Evolutionary conservation across 2,329 filamentous ascomycete species (phyloP).

Genomic region (Verticillium dahliae): DNA sequence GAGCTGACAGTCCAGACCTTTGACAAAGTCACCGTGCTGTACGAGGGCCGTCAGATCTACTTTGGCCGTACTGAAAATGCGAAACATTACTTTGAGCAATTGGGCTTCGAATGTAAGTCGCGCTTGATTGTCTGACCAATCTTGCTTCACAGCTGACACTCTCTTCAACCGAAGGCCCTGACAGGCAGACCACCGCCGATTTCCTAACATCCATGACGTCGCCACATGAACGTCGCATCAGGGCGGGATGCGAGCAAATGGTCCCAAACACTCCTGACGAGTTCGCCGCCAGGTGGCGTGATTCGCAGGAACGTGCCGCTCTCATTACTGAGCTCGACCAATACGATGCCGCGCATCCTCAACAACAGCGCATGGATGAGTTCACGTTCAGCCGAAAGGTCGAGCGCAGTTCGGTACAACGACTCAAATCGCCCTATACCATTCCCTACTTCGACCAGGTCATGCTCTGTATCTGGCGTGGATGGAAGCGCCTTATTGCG

Average conservation of each 20-base stretch:
- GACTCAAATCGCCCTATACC: constrained; percentile 56
- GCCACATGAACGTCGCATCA: constrained; percentile 55
- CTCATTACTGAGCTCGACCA: constrained; percentile 1
- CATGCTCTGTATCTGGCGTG: constrained; percentile 49
- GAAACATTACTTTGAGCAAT: constrained; percentile 52
- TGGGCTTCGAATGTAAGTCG: constrained; percentile 41
- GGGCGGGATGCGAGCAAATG: constrained; percentile 43
- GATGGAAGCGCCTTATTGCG: constrained; percentile 60
- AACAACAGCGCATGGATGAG: constrained; percentile 7
- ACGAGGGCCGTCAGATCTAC: constrained; percentile 61
- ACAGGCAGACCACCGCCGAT: constrained; percentile 57
- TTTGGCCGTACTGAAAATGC: constrained; percentile 54
- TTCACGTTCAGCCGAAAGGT: constrained; percentile 8
- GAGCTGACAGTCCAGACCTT: constrained; percentile 32
- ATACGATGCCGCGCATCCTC: constrained; percentile 3
- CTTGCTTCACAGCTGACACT: not conserved
- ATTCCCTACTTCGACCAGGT: constrained; percentile 59
- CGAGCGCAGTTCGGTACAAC: constrained; percentile 43
- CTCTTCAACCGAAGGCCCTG: constrained; percentile 13
- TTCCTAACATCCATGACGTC: constrained; percentile 67
- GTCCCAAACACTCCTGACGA: constrained; percentile 53
- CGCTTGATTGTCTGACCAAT: too few relatives aligned
- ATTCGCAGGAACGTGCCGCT: not conserved
- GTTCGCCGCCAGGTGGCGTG: constrained; percentile 23
- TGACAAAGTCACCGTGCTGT: constrained; percentile 56